Conservation (phyloP, 2,329 filamentous ascomycete genomes). For the Coniochaeta sp. region DNA sequence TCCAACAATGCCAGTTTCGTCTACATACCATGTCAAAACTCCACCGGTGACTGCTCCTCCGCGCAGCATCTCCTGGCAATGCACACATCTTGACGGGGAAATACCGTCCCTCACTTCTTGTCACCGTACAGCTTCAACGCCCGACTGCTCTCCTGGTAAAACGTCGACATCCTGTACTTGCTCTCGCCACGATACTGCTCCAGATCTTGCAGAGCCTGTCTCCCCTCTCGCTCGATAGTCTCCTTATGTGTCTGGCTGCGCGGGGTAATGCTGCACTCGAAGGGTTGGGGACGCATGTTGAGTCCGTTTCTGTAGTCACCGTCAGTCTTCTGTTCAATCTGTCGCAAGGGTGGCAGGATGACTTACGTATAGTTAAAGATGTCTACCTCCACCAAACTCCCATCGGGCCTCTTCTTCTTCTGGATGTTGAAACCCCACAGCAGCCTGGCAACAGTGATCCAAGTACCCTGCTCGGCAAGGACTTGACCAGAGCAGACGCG, state of each 20-base stretch:
- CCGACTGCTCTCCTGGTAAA: conserved; percentile 27
- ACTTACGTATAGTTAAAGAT: conserved; percentile 38
- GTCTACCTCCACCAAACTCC: conserved; percentile 43
- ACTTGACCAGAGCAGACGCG: conserved; percentile 46
- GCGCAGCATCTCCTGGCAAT: too few relatives aligned
- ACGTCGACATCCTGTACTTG: conserved; percentile 48
- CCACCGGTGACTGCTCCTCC: too few relatives aligned
- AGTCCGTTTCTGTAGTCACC: conserved; percentile 34
- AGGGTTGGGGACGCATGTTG: conserved; percentile 51
- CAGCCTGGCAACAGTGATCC: conserved; percentile 48
- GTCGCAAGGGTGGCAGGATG: background rate
- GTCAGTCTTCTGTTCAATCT: background rate
- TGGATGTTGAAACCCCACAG: conserved; percentile 51
- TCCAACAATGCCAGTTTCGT: too few relatives aligned
- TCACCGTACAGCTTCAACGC: conserved; percentile 3
- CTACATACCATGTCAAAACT: too few relatives aligned
- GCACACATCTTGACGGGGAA: too few relatives aligned
- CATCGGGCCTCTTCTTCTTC: conserved; percentile 27
- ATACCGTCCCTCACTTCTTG: background rate
- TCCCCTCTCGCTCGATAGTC: conserved; percentile 45
- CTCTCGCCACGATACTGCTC: conserved; percentile 47
- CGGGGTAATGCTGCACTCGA: conserved; percentile 45
- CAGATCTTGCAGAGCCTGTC: conserved; percentile 42
- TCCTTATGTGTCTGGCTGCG: conserved; percentile 38
- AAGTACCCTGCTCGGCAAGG: conserved; percentile 54